Conservation (phyloP, 2,329 filamentous ascomycete species). For the Pseudogymnoascus destructans region DNA sequence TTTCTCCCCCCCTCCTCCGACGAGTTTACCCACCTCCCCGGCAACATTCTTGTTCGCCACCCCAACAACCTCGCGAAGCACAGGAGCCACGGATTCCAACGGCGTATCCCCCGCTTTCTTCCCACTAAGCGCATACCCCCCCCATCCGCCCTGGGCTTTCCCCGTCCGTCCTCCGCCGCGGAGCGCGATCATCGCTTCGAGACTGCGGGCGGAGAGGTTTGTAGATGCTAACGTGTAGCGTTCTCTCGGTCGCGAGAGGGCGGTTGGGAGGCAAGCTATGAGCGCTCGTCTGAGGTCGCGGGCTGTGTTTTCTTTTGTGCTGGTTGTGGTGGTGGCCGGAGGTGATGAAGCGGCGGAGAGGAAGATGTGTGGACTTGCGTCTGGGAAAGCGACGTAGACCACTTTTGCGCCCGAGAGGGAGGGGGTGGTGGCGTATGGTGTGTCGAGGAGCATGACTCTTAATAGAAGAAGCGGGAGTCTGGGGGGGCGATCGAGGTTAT, state of each 20-base stretch:
- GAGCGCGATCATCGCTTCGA: conserved; percentile 55
- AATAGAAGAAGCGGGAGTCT: conserved; percentile 57
- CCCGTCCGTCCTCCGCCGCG: conserved; percentile 59
- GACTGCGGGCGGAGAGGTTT: conserved; percentile 55
- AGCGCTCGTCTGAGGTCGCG: conserved; percentile 58
- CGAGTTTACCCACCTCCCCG: conserved; percentile 25
- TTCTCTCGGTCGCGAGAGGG: conserved; percentile 60
- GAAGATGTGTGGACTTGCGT: conserved; percentile 66
- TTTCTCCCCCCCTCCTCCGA: neutral
- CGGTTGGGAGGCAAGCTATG: conserved; percentile 68
- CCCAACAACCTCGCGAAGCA: conserved; percentile 28
- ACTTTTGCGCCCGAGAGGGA: conserved; percentile 46
- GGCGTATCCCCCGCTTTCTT: conserved; percentile 36
- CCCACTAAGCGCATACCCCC: conserved; percentile 57
- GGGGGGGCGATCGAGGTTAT: conserved; percentile 61
- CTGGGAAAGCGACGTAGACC: conserved; percentile 71
- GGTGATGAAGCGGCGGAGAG: conserved; percentile 45
- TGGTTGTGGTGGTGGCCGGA: conserved; percentile 49
- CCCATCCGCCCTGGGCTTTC: conserved; percentile 64
- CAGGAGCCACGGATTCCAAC: conserved; percentile 32
- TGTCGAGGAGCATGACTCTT: conserved; percentile 68
- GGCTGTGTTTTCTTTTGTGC: conserved; percentile 30
- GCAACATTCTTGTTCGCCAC: neutral
- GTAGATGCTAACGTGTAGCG: conserved; percentile 58
- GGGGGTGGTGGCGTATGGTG: conserved; percentile 57